A percentile compares a stretch with the other conserved stretches of the same genome.
Evolutionary conservation across 176 grass and related monocot genomes (phyloP).

Genomic region (Bonia amplexicaulis): DNA sequence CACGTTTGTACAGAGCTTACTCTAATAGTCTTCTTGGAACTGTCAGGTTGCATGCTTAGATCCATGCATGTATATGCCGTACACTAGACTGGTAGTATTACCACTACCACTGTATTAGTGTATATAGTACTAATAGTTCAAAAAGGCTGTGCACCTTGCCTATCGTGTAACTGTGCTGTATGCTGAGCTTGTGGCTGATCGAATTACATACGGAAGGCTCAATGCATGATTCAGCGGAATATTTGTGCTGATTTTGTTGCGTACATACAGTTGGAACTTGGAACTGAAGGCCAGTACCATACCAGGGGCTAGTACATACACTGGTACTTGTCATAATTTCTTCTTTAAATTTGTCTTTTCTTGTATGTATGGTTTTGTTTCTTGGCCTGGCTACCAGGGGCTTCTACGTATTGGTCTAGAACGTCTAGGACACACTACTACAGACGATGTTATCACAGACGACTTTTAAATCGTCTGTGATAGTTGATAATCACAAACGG

Average conservation of each 20-base stretch:
- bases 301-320: too few species aligned
- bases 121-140: background rate
- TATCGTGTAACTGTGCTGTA: background rate
- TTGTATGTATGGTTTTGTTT: background rate
- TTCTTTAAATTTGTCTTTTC: background rate
- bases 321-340: background rate
- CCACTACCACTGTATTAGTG: background rate
- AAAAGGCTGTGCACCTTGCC: background rate
- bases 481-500: too few species aligned
- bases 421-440: background rate
- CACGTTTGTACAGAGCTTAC: constrained; percentile 27
- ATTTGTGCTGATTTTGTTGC: background rate
- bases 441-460: too few species aligned
- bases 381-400: background rate
- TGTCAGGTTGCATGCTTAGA: constrained; percentile 25
- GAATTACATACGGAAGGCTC: background rate
- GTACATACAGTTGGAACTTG: background rate
- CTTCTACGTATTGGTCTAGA: background rate
- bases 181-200: background rate
- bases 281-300: background rate
- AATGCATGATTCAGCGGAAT: background rate
- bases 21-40: constrained; percentile 10
- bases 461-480: too few species aligned
- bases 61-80: constrained; percentile 5
- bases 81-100: background rate